phyloP scores from a whole-genome alignment of 2,329 filamentous ascomycete species.

The Aspergillus vadensis region DNA sequence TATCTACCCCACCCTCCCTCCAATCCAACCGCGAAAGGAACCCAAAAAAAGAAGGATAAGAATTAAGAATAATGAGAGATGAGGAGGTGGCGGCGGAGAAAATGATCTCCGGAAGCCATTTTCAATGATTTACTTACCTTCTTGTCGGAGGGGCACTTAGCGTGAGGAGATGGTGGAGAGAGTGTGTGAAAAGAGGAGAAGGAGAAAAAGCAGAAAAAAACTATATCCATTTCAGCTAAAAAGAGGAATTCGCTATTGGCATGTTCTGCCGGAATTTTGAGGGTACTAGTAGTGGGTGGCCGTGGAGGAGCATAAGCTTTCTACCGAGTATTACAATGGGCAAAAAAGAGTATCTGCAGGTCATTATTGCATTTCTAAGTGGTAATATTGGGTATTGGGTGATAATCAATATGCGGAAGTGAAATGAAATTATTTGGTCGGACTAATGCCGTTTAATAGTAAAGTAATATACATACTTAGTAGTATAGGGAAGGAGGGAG shows the following conservation, averaged over 20 bases:
- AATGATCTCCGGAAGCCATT: background rate
- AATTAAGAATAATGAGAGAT: background rate
- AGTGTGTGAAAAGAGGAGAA: background rate
- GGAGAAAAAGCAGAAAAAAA: background rate
- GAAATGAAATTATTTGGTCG: background rate
- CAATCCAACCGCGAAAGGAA: background rate
- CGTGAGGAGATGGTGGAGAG: constrained; percentile 1
- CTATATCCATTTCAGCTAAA: background rate
- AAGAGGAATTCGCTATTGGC: background rate
- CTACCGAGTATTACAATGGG: background rate
- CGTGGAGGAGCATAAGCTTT: constrained; percentile 5
- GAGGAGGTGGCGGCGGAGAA: constrained; percentile 9
- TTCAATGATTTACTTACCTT: background rate
- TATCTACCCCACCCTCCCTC: constrained; percentile 8
- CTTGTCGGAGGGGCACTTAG: background rate
- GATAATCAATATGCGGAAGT: too few species aligned
- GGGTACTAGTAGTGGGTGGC: background rate
- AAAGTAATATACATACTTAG: background rate
- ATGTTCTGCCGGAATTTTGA: background rate
- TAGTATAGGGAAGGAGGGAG: background rate
- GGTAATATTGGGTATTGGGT: too few species aligned
- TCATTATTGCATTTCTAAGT: background rate
- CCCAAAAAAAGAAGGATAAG: background rate
- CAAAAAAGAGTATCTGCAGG: background rate
- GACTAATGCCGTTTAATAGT: background rate